These are phyloP conservation scores for Keithomyces neogunnii DNA, from an alignment of 2,329 filamentous ascomycete species.

Conservation along the genomic window DNA sequence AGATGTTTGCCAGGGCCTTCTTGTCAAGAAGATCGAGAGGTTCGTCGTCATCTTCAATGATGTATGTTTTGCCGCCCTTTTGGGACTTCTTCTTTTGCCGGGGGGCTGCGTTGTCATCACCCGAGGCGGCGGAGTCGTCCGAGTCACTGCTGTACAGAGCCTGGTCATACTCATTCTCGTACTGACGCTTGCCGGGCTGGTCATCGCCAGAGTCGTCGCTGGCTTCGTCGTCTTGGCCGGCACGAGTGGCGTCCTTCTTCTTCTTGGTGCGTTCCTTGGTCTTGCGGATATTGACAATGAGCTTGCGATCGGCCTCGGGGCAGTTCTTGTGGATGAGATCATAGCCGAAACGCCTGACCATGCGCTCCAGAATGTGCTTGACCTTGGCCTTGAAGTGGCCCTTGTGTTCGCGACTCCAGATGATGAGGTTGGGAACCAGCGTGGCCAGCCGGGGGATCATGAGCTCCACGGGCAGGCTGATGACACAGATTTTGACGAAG, in stretches of 20 bases:
- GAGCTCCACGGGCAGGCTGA: conserved; percentile 70
- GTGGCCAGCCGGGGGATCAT: conserved; percentile 69
- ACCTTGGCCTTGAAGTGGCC: conserved; percentile 95
- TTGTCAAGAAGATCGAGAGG: conserved; percentile 89
- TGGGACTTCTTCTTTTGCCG: conserved; percentile 38
- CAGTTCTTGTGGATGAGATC: conserved; percentile 71
- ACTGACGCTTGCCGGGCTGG: conserved; percentile 43
- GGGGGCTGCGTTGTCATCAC: conserved; percentile 48
- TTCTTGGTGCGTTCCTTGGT: conserved; percentile 84
- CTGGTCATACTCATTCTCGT: conserved; percentile 91
- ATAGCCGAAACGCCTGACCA: conserved; percentile 84
- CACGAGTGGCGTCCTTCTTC: conserved; percentile 66
- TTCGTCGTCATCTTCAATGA: conserved; percentile 89
- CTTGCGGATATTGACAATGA: conserved; percentile 92
- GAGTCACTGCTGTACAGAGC: conserved; percentile 82
- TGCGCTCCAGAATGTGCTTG: conserved; percentile 93
- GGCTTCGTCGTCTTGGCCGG: conserved; percentile 48
- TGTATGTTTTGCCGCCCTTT: conserved; percentile 67
- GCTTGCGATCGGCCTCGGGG: conserved; percentile 78
- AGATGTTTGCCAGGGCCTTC: conserved; percentile 84
- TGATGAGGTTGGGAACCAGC: conserved; percentile 82
- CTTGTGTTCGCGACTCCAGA: conserved; percentile 98
- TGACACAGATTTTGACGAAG: conserved; percentile 93
- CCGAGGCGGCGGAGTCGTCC: conserved; percentile 41
- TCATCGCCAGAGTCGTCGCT: conserved; percentile 44